A percentile compares a stretch with the other conserved stretches of the same genome.
Conservation (phyloP, 768 basidiomycete genomes). For the Leccinum disarticulatum region DNA sequence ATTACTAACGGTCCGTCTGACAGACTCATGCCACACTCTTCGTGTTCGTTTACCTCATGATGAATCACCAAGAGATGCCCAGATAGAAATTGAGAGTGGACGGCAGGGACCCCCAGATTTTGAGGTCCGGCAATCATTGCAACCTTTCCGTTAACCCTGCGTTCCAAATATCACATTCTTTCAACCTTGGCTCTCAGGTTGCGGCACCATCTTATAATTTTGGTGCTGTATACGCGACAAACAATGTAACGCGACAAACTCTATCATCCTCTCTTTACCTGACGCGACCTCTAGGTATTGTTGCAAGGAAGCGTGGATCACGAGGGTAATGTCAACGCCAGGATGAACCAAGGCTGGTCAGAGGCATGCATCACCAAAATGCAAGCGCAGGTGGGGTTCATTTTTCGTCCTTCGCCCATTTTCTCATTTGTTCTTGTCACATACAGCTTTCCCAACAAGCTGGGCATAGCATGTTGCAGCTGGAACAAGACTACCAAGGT, state of each 20-base stretch:
- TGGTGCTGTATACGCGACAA: slow-evolving; percentile 87
- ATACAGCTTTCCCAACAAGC: slow-evolving; percentile 68
- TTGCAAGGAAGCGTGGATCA: slow-evolving; percentile 94
- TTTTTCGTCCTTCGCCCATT: background rate
- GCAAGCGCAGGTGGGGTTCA: slow-evolving; percentile 73
- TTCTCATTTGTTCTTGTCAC: slow-evolving; percentile 13
- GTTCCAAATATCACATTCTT: slow-evolving; percentile 98
- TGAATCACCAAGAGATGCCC: too few species aligned
- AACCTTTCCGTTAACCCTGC: slow-evolving; percentile 89
- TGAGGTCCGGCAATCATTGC: too few species aligned
- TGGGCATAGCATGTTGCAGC: slow-evolving; percentile 87
- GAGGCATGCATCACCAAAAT: slow-evolving; percentile 75
- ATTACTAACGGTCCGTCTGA: too few species aligned
- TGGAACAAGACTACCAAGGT: slow-evolving; percentile 94
- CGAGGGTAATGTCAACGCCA: slow-evolving; percentile 85
- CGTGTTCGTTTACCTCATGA: too few species aligned
- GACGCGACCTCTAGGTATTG: slow-evolving; percentile 60
- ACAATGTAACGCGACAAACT: slow-evolving; percentile 49
- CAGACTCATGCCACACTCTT: too few species aligned
- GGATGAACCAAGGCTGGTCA: slow-evolving; percentile 89
- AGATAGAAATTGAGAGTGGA: too few species aligned
- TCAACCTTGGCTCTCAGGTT: slow-evolving; percentile 86
- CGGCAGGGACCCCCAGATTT: too few species aligned
- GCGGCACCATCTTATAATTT: slow-evolving; percentile 89
- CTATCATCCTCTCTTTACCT: slow-evolving; percentile 19